Conservation (phyloP, 495 filamentous ascomycete species). For the Endocarpon pusillum region DNA sequence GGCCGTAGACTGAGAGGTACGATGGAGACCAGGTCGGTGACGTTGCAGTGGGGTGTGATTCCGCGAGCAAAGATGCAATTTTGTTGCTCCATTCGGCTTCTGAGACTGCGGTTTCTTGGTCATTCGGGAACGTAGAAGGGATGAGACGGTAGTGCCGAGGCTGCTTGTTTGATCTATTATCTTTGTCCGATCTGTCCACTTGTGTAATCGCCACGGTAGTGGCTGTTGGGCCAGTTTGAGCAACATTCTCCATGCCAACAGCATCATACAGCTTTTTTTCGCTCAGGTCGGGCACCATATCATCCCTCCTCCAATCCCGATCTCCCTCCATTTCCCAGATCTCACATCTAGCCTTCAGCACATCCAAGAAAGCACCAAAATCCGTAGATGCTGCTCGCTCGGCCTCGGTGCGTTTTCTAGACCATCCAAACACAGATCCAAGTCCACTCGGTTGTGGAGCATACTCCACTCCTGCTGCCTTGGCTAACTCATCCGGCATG, state of each 20-base stretch:
- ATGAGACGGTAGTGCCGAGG: constrained; percentile 7
- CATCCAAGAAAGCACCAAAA: constrained; percentile 48
- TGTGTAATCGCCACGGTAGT: neutral
- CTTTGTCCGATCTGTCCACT: constrained; percentile 1
- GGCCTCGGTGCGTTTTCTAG: constrained; percentile 18
- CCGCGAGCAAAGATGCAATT: too few species aligned
- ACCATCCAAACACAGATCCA: constrained; percentile 19
- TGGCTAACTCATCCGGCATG: constrained; percentile 56
- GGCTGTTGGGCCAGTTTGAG: neutral
- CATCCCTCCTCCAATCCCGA: constrained; percentile 43
- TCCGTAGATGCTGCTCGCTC: constrained; percentile 17
- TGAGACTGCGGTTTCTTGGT: too few species aligned
- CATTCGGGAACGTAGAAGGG: neutral
- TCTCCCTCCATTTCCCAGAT: constrained; percentile 55
- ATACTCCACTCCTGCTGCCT: constrained; percentile 44
- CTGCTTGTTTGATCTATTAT: neutral
- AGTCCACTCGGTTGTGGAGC: constrained; percentile 25
- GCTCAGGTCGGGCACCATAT: too few species aligned
- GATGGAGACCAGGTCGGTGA: constrained; percentile 26
- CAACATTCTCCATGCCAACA: neutral
- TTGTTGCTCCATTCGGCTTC: too few species aligned
- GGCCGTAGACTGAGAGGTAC: constrained; percentile 40
- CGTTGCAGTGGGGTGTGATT: neutral
- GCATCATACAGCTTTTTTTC: neutral
- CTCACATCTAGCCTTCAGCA: constrained; percentile 49